Evolutionary conservation across 371 early-diverging fungal species (phyloP).

Genomic region (Mucor racemosus): DNA sequence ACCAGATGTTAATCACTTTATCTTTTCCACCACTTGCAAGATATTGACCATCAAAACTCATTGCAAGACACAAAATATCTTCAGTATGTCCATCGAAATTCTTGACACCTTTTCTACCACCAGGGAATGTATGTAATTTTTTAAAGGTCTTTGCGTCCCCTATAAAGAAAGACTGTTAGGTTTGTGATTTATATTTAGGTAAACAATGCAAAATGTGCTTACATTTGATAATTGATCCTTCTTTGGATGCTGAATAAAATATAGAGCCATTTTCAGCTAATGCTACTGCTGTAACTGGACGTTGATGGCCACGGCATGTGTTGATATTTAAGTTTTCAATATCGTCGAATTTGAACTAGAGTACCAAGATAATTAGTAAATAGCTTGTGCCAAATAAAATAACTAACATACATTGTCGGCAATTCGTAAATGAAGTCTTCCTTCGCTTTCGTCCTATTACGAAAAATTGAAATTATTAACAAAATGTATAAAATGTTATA

Average conservation of each 20-base stretch:
- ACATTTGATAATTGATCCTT: constrained; percentile 89
- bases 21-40: constrained; percentile 88
- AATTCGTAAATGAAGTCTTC: constrained; percentile 55
- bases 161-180: constrained; percentile 9
- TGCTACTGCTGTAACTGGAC: constrained; percentile 81
- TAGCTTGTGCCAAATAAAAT: too few relatives aligned
- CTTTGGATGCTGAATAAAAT: constrained; percentile 90
- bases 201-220: constrained; percentile 23
- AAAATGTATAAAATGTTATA: background rate
- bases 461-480: background rate
- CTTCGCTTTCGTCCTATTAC: constrained; percentile 57
- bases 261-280: constrained; percentile 68
- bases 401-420: constrained; percentile 48
- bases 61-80: constrained; percentile 79
- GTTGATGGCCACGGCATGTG: constrained; percentile 68
- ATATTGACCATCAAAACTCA: constrained; percentile 82
- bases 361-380: background rate
- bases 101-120: constrained; percentile 78
- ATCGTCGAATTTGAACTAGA: constrained; percentile 52
- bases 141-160: constrained; percentile 66
- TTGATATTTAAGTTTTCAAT: constrained; percentile 45
- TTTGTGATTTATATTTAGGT: too few relatives aligned
- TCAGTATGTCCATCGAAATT: constrained; percentile 83
- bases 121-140: constrained; percentile 68
- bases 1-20: constrained; percentile 92